Evolutionary conservation across 2,329 filamentous ascomycete species (phyloP).

Genomic region (Curvularia lunata): DNA sequence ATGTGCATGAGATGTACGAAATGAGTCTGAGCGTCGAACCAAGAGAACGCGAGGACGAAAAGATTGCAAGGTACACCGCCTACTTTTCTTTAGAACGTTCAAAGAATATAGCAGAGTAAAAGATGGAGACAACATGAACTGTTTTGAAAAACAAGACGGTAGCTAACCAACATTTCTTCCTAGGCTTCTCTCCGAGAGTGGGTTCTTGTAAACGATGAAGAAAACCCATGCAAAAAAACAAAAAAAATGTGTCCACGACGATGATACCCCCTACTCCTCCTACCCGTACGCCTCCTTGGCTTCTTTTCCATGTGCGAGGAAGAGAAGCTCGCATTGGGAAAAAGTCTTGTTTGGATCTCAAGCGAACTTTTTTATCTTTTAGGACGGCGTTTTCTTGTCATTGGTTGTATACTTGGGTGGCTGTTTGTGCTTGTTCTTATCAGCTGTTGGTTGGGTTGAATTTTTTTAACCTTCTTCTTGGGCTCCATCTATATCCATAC

Average conservation of each 20-base stretch:
- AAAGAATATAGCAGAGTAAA: background rate
- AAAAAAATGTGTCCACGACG: conserved; percentile 14
- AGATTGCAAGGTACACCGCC: conserved; percentile 85
- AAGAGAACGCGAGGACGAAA: conserved; percentile 95
- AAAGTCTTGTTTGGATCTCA: conserved; percentile 4
- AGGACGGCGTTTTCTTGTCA: background rate
- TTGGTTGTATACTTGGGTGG: background rate
- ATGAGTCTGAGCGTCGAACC: conserved; percentile 93
- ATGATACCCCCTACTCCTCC: conserved; percentile 36
- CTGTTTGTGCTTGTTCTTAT: background rate
- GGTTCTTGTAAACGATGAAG: conserved; percentile 56
- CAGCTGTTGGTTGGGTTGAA: background rate
- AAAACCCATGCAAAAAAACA: background rate
- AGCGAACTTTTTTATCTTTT: conserved; percentile 1
- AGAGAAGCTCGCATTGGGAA: conserved; percentile 28
- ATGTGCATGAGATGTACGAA: conserved; percentile 99
- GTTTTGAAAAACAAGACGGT: conserved; percentile 3
- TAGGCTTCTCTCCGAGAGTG: conserved; percentile 62
- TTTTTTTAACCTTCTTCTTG: background rate
- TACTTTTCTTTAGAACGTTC: conserved; percentile 19
- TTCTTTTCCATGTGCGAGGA: conserved; percentile 17
- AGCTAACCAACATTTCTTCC: conserved; percentile 22
- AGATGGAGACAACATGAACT: too few species aligned
- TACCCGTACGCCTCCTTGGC: conserved; percentile 10
- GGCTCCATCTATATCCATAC: too few species aligned